Evolutionary conservation across 352 stramenopile species (phyloP).

Genomic region (Thraustochytrium sp.): DNA sequence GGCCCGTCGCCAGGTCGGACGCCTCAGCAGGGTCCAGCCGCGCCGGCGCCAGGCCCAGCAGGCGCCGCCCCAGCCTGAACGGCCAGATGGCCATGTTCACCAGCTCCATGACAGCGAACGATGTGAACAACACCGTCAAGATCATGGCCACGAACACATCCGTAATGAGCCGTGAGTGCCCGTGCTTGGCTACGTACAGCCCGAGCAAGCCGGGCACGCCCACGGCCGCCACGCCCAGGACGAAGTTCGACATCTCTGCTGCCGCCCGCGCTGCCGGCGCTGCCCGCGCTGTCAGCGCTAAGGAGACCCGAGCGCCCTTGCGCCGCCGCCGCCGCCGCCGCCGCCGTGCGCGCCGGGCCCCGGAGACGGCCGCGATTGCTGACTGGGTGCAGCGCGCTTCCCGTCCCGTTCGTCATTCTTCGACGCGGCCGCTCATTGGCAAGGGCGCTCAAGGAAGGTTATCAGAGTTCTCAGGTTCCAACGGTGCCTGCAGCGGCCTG

Average conservation of each 20-base stretch:
- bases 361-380: too few relatives aligned
- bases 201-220: background rate
- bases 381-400: too few relatives aligned
- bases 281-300: background rate
- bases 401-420: too few relatives aligned
- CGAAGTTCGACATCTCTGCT: background rate
- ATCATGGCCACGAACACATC: background rate
- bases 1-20: background rate
- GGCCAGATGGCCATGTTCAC: background rate
- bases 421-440: too few relatives aligned
- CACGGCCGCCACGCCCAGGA: background rate
- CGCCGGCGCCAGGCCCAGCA: background rate
- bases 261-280: background rate
- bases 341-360: too few relatives aligned
- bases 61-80: background rate
- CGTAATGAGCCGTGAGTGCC: background rate
- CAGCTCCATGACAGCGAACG: background rate
- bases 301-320: too few relatives aligned
- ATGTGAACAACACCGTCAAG: background rate
- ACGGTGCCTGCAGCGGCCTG: too few relatives aligned
- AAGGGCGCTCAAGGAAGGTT: too few relatives aligned
- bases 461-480: too few relatives aligned
- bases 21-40: background rate
- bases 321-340: too few relatives aligned
- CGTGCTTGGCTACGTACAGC: constrained; percentile 1